Evolutionary conservation across 352 stramenopile genomes (phyloP).

Genomic region (Phytophthora pini): DNA sequence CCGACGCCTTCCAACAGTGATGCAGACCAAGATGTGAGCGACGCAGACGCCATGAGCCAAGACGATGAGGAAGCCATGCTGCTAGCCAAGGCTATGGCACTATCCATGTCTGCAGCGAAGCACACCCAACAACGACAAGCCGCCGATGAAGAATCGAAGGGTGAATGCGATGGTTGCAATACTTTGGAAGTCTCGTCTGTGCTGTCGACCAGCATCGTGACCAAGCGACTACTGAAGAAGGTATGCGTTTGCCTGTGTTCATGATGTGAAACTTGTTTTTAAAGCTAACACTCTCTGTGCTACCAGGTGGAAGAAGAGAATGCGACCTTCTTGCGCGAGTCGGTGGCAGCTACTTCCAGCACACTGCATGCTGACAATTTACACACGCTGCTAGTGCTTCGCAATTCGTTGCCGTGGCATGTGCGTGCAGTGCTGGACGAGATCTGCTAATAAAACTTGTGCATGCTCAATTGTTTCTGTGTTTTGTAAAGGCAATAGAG

Average conservation of each 20-base stretch:
- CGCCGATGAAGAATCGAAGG: slow-evolving; percentile 47
- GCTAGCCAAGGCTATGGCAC: slow-evolving; percentile 86
- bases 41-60: slow-evolving; percentile 13
- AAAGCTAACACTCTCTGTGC: slow-evolving; percentile 7
- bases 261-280: not conserved
- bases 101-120: slow-evolving; percentile 85
- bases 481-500: slow-evolving; percentile 22
- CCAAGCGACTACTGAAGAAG: slow-evolving; percentile 62
- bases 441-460: slow-evolving; percentile 30
- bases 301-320: slow-evolving; percentile 76
- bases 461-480: not conserved
- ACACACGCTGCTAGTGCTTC: slow-evolving; percentile 64
- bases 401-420: slow-evolving; percentile 51
- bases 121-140: slow-evolving; percentile 51
- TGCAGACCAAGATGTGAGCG: slow-evolving; percentile 13
- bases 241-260: slow-evolving; percentile 29
- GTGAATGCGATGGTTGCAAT: slow-evolving; percentile 24
- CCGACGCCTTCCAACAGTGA: slow-evolving; percentile 13
- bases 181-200: slow-evolving; percentile 17
- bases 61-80: slow-evolving; percentile 87
- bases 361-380: slow-evolving; percentile 68
- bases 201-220: slow-evolving; percentile 37
- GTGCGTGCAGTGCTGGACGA: slow-evolving; percentile 47
- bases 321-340: slow-evolving; percentile 58
- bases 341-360: slow-evolving; percentile 56